These are phyloP conservation scores for Ballota nigra DNA, from an alignment of 257 asterid genomes.

Conservation along the genomic window DNA sequence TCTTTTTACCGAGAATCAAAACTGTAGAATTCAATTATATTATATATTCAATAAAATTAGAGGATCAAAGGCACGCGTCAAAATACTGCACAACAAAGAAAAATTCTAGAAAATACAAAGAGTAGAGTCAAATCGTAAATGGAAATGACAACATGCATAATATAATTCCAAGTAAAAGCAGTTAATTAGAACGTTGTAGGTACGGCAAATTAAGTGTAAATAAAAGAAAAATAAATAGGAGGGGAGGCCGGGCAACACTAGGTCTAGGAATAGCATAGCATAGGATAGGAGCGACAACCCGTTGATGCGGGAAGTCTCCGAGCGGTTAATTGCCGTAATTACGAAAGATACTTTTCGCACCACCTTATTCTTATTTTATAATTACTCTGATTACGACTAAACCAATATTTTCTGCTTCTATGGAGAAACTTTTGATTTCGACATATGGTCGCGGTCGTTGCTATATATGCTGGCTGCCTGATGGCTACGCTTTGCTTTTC, in stretches of 20 bases:
- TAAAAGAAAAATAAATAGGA: constrained; percentile 6
- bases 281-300: neutral
- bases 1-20: too few relatives aligned
- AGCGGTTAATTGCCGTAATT: neutral
- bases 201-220: neutral
- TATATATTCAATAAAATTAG: too few relatives aligned
- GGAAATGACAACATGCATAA: too few relatives aligned
- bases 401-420: neutral
- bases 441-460: constrained; percentile 5
- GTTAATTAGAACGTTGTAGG: too few relatives aligned
- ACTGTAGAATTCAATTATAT: too few relatives aligned
- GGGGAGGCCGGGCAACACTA: too few relatives aligned
- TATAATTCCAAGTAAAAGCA: too few relatives aligned
- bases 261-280: neutral
- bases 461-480: neutral
- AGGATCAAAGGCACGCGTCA: too few relatives aligned
- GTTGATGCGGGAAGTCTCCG: constrained; percentile 19
- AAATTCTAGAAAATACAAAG: too few relatives aligned
- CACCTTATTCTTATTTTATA: neutral
- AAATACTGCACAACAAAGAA: too few relatives aligned
- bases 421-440: neutral
- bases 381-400: constrained; percentile 7
- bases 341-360: constrained; percentile 30
- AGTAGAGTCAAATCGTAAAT: too few relatives aligned
- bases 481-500: constrained; percentile 2